These are phyloP conservation scores for Cystoisospora suis DNA, from an alignment of 169 alveolate genomes.

Conservation along the genomic window DNA sequence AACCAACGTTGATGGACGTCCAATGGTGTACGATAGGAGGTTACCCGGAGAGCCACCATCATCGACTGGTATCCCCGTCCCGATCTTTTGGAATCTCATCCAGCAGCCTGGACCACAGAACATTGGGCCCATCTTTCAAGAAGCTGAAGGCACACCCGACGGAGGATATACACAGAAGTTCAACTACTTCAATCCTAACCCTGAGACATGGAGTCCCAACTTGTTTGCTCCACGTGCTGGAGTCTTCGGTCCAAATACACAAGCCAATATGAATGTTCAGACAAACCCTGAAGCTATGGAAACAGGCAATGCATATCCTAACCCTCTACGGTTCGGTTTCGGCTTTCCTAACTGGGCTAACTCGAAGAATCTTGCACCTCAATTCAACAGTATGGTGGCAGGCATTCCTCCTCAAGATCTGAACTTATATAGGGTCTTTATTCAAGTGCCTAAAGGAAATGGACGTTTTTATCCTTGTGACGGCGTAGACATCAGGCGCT, in stretches of 20 bases:
- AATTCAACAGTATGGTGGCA: neutral
- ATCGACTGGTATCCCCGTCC: neutral
- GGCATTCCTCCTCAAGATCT: neutral
- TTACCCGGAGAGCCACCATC: neutral
- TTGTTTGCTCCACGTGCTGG: neutral
- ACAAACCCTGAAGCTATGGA: slow-evolving; percentile 15
- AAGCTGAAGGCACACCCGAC: neutral
- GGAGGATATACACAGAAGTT: neutral
- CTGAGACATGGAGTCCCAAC: neutral
- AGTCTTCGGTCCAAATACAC: neutral
- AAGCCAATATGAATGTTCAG: neutral
- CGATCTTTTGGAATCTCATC: neutral
- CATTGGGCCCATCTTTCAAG: neutral
- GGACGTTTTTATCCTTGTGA: neutral
- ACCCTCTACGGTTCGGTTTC: neutral
- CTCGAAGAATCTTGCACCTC: neutral
- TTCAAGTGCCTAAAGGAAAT: slow-evolving; percentile 1
- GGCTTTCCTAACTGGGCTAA: neutral
- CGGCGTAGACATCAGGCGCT: neutral
- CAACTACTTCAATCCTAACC: neutral
- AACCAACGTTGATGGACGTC: neutral
- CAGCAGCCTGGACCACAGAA: slow-evolving; percentile 4
- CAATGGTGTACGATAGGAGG: slow-evolving; percentile 10
- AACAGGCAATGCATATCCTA: neutral
- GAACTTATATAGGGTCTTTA: neutral